Evolutionary conservation across 257 asterid species (phyloP).

Genomic region (Salvia rosmarinus): DNA sequence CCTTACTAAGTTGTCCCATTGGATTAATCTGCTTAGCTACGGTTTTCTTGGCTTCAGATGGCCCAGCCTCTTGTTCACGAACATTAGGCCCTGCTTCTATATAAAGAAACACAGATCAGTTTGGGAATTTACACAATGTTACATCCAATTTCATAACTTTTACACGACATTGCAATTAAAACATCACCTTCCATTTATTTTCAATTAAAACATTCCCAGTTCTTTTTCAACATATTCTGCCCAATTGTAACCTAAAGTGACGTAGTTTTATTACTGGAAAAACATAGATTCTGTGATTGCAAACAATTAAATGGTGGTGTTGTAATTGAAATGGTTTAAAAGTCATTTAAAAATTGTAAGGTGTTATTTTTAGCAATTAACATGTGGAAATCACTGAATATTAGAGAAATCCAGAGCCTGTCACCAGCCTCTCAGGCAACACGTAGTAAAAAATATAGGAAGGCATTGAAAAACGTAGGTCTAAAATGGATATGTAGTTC

Average conservation of each 20-base stretch:
- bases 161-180: too few relatives aligned
- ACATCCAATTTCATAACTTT: too few relatives aligned
- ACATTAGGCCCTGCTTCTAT: constrained; percentile 58
- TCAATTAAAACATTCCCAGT: too few relatives aligned
- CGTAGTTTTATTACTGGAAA: too few relatives aligned
- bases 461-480: neutral
- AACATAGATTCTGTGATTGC: too few relatives aligned
- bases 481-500: neutral
- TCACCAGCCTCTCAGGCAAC: neutral
- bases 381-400: neutral
- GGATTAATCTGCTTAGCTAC: constrained; percentile 60
- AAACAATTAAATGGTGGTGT: too few relatives aligned
- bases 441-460: neutral
- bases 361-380: too few relatives aligned
- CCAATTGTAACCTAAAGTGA: too few relatives aligned
- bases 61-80: constrained; percentile 58
- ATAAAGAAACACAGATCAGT: neutral
- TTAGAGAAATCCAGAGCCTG: neutral
- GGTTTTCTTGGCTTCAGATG: constrained; percentile 61
- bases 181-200: too few relatives aligned
- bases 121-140: neutral
- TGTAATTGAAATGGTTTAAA: too few relatives aligned
- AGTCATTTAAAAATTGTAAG: too few relatives aligned
- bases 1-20: constrained; percentile 56
- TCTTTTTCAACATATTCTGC: too few relatives aligned